These are phyloP conservation scores for Calophaca sinica DNA, from an alignment of 306 rosid species.

Conservation along the genomic window DNA sequence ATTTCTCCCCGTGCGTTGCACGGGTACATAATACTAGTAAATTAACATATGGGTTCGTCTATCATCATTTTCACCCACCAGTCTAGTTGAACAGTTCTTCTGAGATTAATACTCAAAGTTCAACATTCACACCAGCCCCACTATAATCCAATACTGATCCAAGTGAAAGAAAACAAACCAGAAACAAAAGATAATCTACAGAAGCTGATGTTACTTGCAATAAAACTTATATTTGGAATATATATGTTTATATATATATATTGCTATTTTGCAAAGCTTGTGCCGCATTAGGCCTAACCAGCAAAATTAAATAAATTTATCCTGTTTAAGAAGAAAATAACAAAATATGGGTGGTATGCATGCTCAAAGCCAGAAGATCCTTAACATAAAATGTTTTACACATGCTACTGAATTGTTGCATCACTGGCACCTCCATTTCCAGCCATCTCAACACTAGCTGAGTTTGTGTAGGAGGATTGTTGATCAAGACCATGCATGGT, in stretches of 20 bases:
- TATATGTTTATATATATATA: not conserved
- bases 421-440: conserved; percentile 58
- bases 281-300: conserved; percentile 49
- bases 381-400: conserved; percentile 42
- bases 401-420: conserved; percentile 48
- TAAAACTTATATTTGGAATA: conserved; percentile 41
- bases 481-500: conserved; percentile 56
- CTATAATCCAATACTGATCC: conserved; percentile 19
- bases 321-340: conserved; percentile 45
- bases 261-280: conserved; percentile 55
- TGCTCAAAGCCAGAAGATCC: conserved; percentile 50
- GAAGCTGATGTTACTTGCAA: conserved; percentile 23
- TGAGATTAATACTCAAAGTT: not conserved
- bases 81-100: no score
- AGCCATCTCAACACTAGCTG: conserved; percentile 48
- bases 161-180: conserved; percentile 22
- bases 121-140: not conserved
- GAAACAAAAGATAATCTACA: conserved; percentile 27
- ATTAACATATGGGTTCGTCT: not conserved
- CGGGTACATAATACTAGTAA: no score
- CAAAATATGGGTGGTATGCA: conserved; percentile 48
- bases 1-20: no score
- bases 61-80: not conserved
- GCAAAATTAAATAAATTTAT: conserved; percentile 44
- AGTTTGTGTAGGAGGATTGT: conserved; percentile 49